Evolutionary conservation across 768 basidiomycete genomes (phyloP), one percentile per base, ranked within the genome.

Genomic region (Asterophora parasitica): DNA sequence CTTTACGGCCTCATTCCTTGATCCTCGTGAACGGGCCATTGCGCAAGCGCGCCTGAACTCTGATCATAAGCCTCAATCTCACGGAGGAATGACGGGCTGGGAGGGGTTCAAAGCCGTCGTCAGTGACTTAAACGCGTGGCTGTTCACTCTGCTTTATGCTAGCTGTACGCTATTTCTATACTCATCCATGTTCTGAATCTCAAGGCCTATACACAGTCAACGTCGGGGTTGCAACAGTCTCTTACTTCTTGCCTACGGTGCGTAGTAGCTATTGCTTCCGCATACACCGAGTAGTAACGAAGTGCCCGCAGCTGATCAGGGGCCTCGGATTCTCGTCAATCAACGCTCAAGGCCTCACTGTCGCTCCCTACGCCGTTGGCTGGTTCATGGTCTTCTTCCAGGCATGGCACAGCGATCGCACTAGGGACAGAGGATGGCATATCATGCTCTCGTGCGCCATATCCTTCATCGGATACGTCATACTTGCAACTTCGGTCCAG

Each of bases 1-100:
- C 0, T 81, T 79, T 58, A 66, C 73, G 4, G 75, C 77, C 4
- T 65, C 67, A 0, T 80, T 81, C 58, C 64, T 82, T 4, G 75
- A 69, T 9, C 73, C 71, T 1, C 71, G 76, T 31, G 74, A 82
- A 58, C 62, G 69, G 17, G 73, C 78, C 16, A 81, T 81, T 35
- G 78, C 79, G 2, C 76, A 78, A 59, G 77, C 78, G n/a, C 68
- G 78, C 8, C 57, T 81, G 13, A 74, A 78, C 44, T 63, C 73
- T 12, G 77, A 80, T 54, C 78, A 81, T 45, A 77, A 70, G 49
- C 79, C 78, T 13, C 73, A 72, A 39, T 79, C 77, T 2, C 79
- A 79, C 57, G 78, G 79, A 23, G 78, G 78, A 15, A 76, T 78
- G 76, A 71, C 61, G 15, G 78, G 77, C 13, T 78, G 75, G 78